Evolutionary conservation across 768 basidiomycete genomes (phyloP).

Genomic region (Suillus sp.): DNA sequence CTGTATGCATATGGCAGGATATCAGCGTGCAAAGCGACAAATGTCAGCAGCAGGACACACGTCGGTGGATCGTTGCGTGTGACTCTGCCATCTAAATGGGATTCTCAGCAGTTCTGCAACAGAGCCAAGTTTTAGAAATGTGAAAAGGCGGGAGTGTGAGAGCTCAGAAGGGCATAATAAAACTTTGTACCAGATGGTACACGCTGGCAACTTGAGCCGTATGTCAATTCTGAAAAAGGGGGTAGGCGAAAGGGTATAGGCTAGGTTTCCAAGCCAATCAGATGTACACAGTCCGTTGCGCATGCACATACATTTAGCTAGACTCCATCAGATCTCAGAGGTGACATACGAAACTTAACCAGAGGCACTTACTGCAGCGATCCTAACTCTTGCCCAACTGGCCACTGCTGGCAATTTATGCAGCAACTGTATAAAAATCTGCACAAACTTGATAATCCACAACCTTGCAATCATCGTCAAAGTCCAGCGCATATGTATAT

Average conservation of each 20-base stretch:
- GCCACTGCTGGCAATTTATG: slow-evolving; percentile 59
- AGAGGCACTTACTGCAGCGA: slow-evolving; percentile 11
- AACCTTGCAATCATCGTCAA: slow-evolving; percentile 61
- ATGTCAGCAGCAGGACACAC: neutral
- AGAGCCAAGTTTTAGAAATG: neutral
- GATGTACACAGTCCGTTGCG: slow-evolving; percentile 1
- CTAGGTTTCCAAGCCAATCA: neutral
- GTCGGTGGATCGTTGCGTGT: neutral
- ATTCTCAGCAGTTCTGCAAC: neutral
- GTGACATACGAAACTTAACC: neutral
- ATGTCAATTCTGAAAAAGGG: neutral
- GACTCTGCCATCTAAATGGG: neutral
- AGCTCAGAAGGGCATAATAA: neutral
- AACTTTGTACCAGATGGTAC: neutral
- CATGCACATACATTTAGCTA: neutral
- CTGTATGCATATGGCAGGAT: neutral
- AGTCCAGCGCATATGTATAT: slow-evolving; percentile 60
- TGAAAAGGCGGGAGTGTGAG: neutral
- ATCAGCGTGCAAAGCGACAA: neutral
- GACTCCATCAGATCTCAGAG: neutral
- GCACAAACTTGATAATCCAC: slow-evolving; percentile 66
- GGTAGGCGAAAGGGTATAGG: neutral
- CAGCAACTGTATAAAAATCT: slow-evolving; percentile 53
- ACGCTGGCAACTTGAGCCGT: neutral
- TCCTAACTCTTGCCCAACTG: slow-evolving; percentile 27